phyloP scores from a whole-genome alignment of 495 filamentous ascomycete genomes.

The Evansstolkia leycettana region DNA sequence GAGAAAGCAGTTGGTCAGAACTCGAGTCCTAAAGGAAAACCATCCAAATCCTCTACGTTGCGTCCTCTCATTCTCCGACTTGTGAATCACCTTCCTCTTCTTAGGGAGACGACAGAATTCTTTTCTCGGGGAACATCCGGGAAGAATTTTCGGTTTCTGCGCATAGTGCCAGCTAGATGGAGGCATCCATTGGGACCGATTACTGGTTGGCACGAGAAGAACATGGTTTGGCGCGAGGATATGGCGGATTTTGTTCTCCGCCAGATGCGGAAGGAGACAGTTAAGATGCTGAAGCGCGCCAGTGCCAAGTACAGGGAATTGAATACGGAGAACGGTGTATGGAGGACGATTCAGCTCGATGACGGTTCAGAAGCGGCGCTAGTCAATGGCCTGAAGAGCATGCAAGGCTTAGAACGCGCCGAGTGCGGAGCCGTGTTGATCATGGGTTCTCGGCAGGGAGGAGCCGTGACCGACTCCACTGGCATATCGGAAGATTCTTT shows the following conservation, averaged over 20 bases:
- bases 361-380: conserved; percentile 18
- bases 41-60: background rate
- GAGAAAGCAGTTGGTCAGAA: background rate
- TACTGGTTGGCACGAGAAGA: conserved; percentile 10
- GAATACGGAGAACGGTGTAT: conserved; percentile 19
- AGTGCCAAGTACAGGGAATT: conserved; percentile 10
- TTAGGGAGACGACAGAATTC: conserved; percentile 9
- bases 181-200: conserved; percentile 21
- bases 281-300: conserved; percentile 23
- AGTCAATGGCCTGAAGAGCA: conserved; percentile 8
- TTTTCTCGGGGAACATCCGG: conserved; percentile 1
- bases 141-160: conserved; percentile 5
- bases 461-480: conserved; percentile 2
- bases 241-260: conserved; percentile 51
- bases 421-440: conserved; percentile 19
- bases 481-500: background rate
- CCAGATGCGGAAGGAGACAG: conserved; percentile 35
- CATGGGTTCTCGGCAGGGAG: conserved; percentile 7
- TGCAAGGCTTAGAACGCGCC: conserved; percentile 18
- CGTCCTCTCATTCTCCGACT: conserved; percentile 18
- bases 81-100: conserved; percentile 14
- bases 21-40: background rate
- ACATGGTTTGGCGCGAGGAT: conserved; percentile 50
- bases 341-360: conserved; percentile 16
- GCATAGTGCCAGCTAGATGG: conserved; percentile 21